phyloP scores from a whole-genome alignment of 2,329 filamentous ascomycete species.

The Neofusicoccum umdonicola region DNA sequence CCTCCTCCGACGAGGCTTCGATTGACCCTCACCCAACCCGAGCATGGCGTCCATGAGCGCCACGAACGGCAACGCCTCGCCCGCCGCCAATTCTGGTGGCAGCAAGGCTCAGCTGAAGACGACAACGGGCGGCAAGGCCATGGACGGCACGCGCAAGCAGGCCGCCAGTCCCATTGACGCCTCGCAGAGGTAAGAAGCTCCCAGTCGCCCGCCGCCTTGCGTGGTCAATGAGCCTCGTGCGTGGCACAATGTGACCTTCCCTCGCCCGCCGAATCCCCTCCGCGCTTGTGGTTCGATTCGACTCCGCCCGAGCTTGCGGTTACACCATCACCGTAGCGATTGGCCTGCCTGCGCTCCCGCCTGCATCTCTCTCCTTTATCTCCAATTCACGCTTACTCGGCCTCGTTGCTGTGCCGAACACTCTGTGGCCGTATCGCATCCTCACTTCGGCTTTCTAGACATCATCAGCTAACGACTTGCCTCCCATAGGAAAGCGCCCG shows the following conservation, averaged over 20 bases:
- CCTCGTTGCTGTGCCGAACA: neutral
- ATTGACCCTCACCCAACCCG: slow-evolving; percentile 6
- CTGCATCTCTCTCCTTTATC: slow-evolving; percentile 15
- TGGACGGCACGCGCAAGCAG: slow-evolving; percentile 55
- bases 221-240: slow-evolving; percentile 9
- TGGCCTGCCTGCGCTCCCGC: slow-evolving; percentile 10
- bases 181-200: slow-evolving; percentile 51
- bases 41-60: slow-evolving; percentile 16
- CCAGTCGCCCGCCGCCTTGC: neutral
- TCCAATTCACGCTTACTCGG: neutral
- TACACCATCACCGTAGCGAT: slow-evolving; percentile 17
- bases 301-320: slow-evolving; percentile 16
- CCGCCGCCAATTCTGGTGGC: slow-evolving; percentile 38
- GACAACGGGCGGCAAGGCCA: slow-evolving; percentile 48
- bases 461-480: slow-evolving; percentile 11
- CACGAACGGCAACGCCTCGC: slow-evolving; percentile 29
- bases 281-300: slow-evolving; percentile 17
- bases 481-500: slow-evolving; percentile 46
- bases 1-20: slow-evolving; percentile 20
- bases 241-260: slow-evolving; percentile 15
- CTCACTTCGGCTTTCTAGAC: neutral
- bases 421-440: neutral
- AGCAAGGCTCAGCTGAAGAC: slow-evolving; percentile 50
- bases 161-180: slow-evolving; percentile 55
- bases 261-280: slow-evolving; percentile 8